These are phyloP conservation scores for Neurospora cerealis DNA, from an alignment of 495 filamentous ascomycete species.

Conservation along the genomic window DNA sequence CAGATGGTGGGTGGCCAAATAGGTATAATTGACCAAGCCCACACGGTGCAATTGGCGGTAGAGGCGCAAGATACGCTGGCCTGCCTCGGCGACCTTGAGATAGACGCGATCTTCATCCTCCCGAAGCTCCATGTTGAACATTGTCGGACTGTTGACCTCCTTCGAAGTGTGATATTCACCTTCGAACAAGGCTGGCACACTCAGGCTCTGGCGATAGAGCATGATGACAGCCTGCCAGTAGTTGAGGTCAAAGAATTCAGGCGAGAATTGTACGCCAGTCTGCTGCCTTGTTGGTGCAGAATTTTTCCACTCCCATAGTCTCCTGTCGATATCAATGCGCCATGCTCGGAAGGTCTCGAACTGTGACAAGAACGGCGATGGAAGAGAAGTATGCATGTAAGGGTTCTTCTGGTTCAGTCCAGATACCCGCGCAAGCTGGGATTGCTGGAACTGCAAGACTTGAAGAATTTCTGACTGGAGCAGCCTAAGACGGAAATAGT, in stretches of 20 bases:
- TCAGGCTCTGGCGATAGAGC: slow-evolving; percentile 86
- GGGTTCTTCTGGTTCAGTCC: slow-evolving; percentile 52
- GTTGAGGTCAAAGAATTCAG: slow-evolving; percentile 83
- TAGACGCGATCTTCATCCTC: slow-evolving; percentile 89
- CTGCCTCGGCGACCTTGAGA: slow-evolving; percentile 87
- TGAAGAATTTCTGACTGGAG: slow-evolving; percentile 93
- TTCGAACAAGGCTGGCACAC: slow-evolving; percentile 74
- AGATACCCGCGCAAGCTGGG: slow-evolving; percentile 46
- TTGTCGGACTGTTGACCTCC: slow-evolving; percentile 37
- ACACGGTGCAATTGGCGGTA: slow-evolving; percentile 85
- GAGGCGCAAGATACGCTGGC: slow-evolving; percentile 80
- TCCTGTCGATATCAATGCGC: slow-evolving; percentile 77
- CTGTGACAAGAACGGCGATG: slow-evolving; percentile 73
- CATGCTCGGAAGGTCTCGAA: slow-evolving; percentile 83
- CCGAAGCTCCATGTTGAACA: slow-evolving; percentile 43
- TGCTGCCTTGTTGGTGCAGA: slow-evolving; percentile 65
- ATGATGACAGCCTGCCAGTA: slow-evolving; percentile 98
- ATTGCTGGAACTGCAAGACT: slow-evolving; percentile 83
- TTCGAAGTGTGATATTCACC: slow-evolving; percentile 63
- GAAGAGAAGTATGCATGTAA: slow-evolving; percentile 67
- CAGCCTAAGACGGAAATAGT: slow-evolving; percentile 86
- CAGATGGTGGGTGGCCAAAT: slow-evolving; percentile 90
- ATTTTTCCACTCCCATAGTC: slow-evolving; percentile 80
- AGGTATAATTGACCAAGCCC: slow-evolving; percentile 90
- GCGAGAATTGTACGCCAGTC: slow-evolving; percentile 77